These are phyloP conservation scores for Albugo laibachii DNA, from an alignment of 352 stramenopile species.

Conservation along the genomic window DNA sequence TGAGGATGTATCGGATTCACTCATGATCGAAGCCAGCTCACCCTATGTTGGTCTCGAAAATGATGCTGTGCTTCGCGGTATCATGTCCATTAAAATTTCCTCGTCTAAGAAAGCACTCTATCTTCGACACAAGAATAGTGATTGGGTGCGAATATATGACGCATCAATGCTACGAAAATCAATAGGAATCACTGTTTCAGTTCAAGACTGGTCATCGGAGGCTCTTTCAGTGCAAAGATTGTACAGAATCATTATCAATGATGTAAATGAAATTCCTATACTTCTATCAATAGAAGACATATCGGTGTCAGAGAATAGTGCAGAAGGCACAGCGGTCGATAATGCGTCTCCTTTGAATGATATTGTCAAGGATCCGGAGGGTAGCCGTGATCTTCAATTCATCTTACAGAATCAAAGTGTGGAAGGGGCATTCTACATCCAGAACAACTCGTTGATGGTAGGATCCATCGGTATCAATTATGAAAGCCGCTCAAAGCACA, in stretches of 20 bases:
- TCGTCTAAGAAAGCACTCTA: no score
- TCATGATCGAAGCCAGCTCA: no score
- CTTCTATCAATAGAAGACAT: slow-evolving; percentile 6
- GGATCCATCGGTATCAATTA: not conserved
- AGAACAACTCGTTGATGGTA: not conserved
- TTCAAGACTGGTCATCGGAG: not conserved
- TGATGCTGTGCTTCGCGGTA: no score
- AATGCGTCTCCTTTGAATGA: not conserved
- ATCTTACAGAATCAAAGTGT: not conserved
- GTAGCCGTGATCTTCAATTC: not conserved
- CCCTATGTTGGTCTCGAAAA: no score
- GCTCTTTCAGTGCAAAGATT: not conserved
- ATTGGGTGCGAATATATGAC: not conserved
- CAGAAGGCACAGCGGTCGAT: slow-evolving; percentile 3
- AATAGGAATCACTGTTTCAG: not conserved
- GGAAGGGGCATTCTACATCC: not conserved
- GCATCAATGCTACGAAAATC: not conserved
- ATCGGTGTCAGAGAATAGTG: slow-evolving; percentile 6
- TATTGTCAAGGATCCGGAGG: slow-evolving; percentile 6
- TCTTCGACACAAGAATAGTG: not conserved
- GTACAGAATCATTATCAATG: slow-evolving; percentile 7
- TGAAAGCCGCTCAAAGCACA: not conserved
- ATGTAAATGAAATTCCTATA: slow-evolving; percentile 16
- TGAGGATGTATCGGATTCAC: no score
- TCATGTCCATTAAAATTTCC: no score